Conservation (phyloP, 176 grass and related monocot genomes). For the Coix lacrymajobi region DNA sequence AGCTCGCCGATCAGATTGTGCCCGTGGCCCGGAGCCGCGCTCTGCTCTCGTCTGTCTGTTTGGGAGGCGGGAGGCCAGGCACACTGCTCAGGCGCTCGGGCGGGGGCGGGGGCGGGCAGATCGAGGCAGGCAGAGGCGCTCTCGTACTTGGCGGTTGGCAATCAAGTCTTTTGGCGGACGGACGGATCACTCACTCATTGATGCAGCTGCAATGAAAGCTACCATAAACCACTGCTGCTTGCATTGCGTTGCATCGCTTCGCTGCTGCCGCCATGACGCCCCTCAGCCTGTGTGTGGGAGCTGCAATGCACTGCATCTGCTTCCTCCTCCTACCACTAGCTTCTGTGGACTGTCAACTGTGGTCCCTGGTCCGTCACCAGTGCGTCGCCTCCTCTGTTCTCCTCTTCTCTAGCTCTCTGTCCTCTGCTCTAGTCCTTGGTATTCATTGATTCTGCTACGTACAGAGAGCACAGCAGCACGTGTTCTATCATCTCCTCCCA, state of each 20-base stretch:
- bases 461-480: no score
- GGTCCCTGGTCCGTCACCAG: background rate
- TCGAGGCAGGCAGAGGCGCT: no score
- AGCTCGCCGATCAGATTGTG: no score
- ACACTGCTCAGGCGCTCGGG: no score
- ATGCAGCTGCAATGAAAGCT: slow-evolving; percentile 40
- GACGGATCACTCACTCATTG: background rate
- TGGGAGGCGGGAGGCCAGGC: no score
- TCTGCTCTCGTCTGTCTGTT: background rate
- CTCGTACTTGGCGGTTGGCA: background rate
- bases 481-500: no score
- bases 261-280: background rate
- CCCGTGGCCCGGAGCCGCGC: no score
- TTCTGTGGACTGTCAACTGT: background rate
- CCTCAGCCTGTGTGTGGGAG: background rate
- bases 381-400: no score
- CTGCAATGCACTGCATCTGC: background rate
- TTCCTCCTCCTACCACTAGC: no score
- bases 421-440: background rate
- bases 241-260: no score
- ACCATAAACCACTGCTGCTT: background rate
- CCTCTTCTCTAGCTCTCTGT: background rate
- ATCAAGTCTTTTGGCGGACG: slow-evolving; percentile 10
- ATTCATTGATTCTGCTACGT: no score
- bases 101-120: no score